Evolutionary conservation across 225 moss, liverwort and hornwort species (phyloP), one percentile per base, ranked within the genome.

Genomic region (Pseudisothecium myosuroides): DNA sequence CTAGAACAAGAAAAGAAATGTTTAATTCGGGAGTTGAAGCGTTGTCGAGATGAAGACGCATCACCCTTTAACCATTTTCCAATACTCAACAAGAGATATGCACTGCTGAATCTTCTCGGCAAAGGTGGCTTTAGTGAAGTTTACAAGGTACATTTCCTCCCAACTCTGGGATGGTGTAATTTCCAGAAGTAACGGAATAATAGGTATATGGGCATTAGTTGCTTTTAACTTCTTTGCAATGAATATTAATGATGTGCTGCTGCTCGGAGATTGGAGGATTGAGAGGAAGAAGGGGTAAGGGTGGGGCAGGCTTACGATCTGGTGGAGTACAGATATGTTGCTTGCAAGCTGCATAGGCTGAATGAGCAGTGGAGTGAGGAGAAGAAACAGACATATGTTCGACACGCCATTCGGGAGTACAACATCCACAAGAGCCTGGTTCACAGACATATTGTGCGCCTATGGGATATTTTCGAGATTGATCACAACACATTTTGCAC

Each of bases 321-420:
- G 93, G 98, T 98, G 92, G 98, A 98, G 88, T 96, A 98, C 91
- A 98, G 92, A 91, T 97, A 95, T 59, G 98, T 96, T 86, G 98
- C 98, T 71, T 98, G 98, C 88, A 98, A 98, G 89, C 90, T 98
- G 89, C 98, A 98, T 90, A 95, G 98, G 83, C 89, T 98, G 77
- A 97, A 97, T 92, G 98, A 94, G 87, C 98, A 98, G 91, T 98
- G 98, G 98, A 96, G 97, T 89, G 96, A 98, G 92, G 98, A 98
- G 65, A 98, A 98, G 93, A 98, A 98, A 83, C 96, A 96, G 89
- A 97, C 96, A 36, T 98, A 96, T 88, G 96, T 98, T 60, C 94
- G 98, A 85, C 98, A 98, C 92, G 98, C 98, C 75, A 97, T 98
- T 86, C 93, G 98, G 85, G 98, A 98, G 92, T 96, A 96, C 85